Conservation (phyloP, 1,284 basidiomycete genomes). For the Quambalaria eucalypti region DNA sequence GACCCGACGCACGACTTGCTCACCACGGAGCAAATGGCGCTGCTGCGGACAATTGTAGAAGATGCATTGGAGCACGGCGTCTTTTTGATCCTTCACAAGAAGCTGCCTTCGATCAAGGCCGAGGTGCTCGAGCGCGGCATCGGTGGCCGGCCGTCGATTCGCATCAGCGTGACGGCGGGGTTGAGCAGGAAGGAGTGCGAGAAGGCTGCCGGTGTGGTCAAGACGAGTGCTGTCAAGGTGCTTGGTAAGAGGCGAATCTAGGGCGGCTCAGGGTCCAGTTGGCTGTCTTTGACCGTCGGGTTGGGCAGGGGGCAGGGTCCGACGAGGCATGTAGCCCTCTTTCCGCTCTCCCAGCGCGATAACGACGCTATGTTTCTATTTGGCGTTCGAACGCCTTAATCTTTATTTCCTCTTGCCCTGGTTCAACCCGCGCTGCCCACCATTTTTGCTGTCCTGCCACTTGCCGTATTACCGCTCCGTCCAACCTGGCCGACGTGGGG, state of each 20-base stretch:
- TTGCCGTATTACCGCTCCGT: too few relatives aligned
- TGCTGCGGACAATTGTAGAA: slow-evolving; percentile 36
- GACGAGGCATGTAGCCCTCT: too few relatives aligned
- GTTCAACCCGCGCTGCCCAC: too few relatives aligned
- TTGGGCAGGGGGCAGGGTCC: too few relatives aligned
- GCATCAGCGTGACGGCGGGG: slow-evolving; percentile 68
- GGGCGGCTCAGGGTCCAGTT: too few relatives aligned
- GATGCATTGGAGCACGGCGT: slow-evolving; percentile 36
- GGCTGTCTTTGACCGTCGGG: too few relatives aligned
- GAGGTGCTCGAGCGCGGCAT: slow-evolving; percentile 25
- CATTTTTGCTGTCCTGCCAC: too few relatives aligned
- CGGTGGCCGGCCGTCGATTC: slow-evolving; percentile 63
- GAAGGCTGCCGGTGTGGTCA: slow-evolving; percentile 70
- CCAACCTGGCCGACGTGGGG: too few relatives aligned
- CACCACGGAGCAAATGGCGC: slow-evolving; percentile 24
- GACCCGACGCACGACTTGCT: slow-evolving; percentile 22
- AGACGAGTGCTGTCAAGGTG: slow-evolving; percentile 66
- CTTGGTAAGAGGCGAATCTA: slow-evolving; percentile 35
- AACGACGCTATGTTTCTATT: not conserved
- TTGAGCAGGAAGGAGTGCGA: slow-evolving; percentile 82
- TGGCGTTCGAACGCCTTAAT: not conserved
- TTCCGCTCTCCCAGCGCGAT: not conserved
- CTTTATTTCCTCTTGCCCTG: too few relatives aligned
- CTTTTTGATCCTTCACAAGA: slow-evolving; percentile 24
- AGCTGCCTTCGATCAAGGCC: slow-evolving; percentile 31